These are phyloP conservation scores for Arbutus unedo DNA, from an alignment of 148 eudicot genomes.

Conservation along the genomic window DNA sequence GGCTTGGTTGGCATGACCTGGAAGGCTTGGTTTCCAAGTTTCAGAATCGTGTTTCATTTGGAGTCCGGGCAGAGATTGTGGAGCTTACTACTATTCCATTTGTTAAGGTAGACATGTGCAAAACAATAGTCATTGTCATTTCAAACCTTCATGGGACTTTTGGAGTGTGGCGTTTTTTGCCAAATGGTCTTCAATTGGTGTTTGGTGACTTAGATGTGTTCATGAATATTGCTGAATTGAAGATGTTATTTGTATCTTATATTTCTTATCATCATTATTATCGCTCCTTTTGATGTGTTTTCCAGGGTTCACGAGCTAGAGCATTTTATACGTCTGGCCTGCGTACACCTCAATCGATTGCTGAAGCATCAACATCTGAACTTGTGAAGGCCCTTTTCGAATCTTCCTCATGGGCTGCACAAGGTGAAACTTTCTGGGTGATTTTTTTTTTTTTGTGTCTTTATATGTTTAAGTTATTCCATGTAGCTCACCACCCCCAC, in stretches of 20 bases:
- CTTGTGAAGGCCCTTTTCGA: conserved; percentile 90
- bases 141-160: not conserved
- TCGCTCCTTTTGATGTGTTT: not conserved
- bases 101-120: conserved; percentile 52
- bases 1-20: conserved; percentile 97
- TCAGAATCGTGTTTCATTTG: conserved; percentile 94
- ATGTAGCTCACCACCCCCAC: too few relatives aligned
- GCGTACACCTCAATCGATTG: conserved; percentile 92
- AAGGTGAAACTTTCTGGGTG: conserved; percentile 45
- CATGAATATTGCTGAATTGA: not conserved
- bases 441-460: not conserved
- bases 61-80: conserved; percentile 96
- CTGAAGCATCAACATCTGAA: conserved; percentile 81
- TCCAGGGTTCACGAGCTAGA: conserved; percentile 95
- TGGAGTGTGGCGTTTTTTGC: not conserved
- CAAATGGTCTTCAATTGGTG: not conserved
- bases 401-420: conserved; percentile 78
- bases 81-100: conserved; percentile 90
- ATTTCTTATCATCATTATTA: too few relatives aligned
- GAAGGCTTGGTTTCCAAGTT: conserved; percentile 91
- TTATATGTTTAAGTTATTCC: too few relatives aligned
- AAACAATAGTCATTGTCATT: not conserved
- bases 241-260: not conserved
- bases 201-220: not conserved
- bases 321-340: conserved; percentile 88